These are phyloP conservation scores for Xylona heveae DNA, from an alignment of 495 filamentous ascomycete species.

Conservation along the genomic window DNA sequence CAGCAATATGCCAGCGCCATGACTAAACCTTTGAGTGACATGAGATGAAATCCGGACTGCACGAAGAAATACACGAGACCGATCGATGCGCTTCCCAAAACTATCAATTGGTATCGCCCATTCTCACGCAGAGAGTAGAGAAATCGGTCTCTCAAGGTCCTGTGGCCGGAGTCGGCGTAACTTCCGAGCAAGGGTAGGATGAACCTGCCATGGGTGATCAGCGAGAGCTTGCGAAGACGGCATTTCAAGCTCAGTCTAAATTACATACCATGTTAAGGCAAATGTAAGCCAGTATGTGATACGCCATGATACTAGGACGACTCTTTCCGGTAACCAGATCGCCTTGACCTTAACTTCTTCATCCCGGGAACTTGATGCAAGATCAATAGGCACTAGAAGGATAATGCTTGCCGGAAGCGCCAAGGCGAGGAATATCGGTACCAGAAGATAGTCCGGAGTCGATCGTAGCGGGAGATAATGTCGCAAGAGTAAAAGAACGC, in stretches of 20 bases:
- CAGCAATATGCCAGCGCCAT: constrained; percentile 92
- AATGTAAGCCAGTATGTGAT: constrained; percentile 96
- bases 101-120: constrained; percentile 66
- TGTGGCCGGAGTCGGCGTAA: constrained; percentile 82
- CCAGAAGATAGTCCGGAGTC: constrained; percentile 74
- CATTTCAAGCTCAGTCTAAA: too few species aligned
- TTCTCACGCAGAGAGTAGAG: constrained; percentile 70
- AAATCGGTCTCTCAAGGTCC: constrained; percentile 58
- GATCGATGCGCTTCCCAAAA: constrained; percentile 45
- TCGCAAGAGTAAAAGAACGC: constrained; percentile 65
- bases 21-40: constrained; percentile 50
- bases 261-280: constrained; percentile 65
- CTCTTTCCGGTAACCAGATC: constrained; percentile 41
- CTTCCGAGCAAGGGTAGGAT: constrained; percentile 86
- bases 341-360: constrained; percentile 44
- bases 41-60: constrained; percentile 46
- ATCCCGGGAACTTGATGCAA: constrained; percentile 59
- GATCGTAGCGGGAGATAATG: constrained; percentile 76
- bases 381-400: constrained; percentile 87
- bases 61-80: constrained; percentile 69
- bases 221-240: constrained; percentile 1
- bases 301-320: constrained; percentile 69
- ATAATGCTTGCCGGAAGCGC: constrained; percentile 84
- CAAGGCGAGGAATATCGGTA: constrained; percentile 83
- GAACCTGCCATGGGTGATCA: constrained; percentile 29